Base-by-base conservation (phyloP, 2,329 filamentous ascomycete species). In the Microdochium trichocladiopsis region DNA sequence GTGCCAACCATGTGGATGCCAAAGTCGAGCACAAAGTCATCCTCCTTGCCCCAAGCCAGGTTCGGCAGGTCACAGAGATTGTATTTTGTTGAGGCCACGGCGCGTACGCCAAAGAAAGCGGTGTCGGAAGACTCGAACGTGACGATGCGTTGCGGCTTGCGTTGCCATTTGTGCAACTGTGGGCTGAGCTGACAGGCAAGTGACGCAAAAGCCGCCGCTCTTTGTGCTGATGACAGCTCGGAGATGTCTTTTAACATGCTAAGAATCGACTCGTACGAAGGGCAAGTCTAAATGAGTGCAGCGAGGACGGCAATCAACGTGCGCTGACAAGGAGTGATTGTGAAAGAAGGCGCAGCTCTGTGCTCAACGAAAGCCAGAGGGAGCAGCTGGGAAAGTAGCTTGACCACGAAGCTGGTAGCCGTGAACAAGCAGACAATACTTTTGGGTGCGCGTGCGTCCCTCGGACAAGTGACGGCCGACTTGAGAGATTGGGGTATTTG, bases 1-100 rank as follows among this genome's bases (percentile, higher is more conserved):
- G 64, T 63, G 18, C 66, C 66, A n/a, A 67, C 65, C 47, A 61
- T 59, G 51, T 68, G 66, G 8, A 60, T 58, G 16, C 63, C 66
- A 47, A 68, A 68, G 47, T 68, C 66, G 14, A 68, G 53, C 41
- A 67, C 61, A 48, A 68, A 60, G 18, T 64, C 56, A 21, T 63
- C 61, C 2, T 58, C 52, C 50, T 61, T 62, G 23, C 61, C 53
- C 63, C 65, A 59, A 47, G 60, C 12, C 51, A 54, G 48, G 45
- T 51, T 36, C 8, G 55, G 25, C 11, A 60, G 53, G 10, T 60
- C 48, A 5, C 54, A 52, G 21, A 63, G 53, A 4, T 52, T n/a
- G 18, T 51, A 47, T 6, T 55, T 52, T 23, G 57, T 54, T 2
- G 55, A 53, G n/a, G 22, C 41, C n/a, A 51, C 48, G 11, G 47